Evolutionary conservation across 345 rosid genomes (phyloP).

Genomic region (Passiflora organensis): DNA sequence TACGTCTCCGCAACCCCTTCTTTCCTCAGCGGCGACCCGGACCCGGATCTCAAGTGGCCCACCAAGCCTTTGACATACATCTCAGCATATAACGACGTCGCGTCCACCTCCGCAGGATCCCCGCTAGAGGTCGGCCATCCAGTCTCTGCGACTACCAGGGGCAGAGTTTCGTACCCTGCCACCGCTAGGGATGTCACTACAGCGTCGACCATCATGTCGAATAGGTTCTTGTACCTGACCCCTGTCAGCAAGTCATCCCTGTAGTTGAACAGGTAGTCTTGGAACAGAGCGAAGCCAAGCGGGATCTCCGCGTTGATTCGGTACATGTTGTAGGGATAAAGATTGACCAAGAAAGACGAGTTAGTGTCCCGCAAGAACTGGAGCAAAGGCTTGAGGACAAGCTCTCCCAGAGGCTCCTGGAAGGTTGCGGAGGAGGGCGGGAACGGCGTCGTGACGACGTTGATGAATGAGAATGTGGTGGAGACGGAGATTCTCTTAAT

Average conservation of each 20-base stretch:
- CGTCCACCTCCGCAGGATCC: slow-evolving; percentile 60
- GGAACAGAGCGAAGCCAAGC: slow-evolving; percentile 74
- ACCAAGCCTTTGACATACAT: slow-evolving; percentile 64
- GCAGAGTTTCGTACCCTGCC: slow-evolving; percentile 69
- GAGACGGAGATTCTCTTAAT: slow-evolving; percentile 58
- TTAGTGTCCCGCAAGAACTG: slow-evolving; percentile 61
- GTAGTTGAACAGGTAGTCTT: slow-evolving; percentile 70
- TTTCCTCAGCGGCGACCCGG: slow-evolving; percentile 76
- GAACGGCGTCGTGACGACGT: slow-evolving; percentile 55
- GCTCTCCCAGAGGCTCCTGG: slow-evolving; percentile 55
- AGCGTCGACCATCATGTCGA: slow-evolving; percentile 90
- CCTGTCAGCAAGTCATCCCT: slow-evolving; percentile 71
- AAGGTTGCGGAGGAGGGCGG: slow-evolving; percentile 77
- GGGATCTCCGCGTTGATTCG: slow-evolving; percentile 64
- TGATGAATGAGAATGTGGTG: slow-evolving; percentile 79
- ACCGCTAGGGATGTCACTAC: slow-evolving; percentile 70
- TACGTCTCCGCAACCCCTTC: slow-evolving; percentile 68
- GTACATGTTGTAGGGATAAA: slow-evolving; percentile 80
- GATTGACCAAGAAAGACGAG: slow-evolving; percentile 70
- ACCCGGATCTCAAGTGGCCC: slow-evolving; percentile 56
- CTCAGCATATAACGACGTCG: slow-evolving; percentile 51
- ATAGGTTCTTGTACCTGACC: slow-evolving; percentile 73
- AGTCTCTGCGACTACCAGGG: slow-evolving; percentile 75
- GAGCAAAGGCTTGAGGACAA: slow-evolving; percentile 63
- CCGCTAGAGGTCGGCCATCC: slow-evolving; percentile 84